Percentiles rank a stretch among this genome's conserved stretches.
These are phyloP conservation scores for Juglanconis oblonga DNA, from an alignment of 2,329 filamentous ascomycete genomes.

Conservation along the genomic window DNA sequence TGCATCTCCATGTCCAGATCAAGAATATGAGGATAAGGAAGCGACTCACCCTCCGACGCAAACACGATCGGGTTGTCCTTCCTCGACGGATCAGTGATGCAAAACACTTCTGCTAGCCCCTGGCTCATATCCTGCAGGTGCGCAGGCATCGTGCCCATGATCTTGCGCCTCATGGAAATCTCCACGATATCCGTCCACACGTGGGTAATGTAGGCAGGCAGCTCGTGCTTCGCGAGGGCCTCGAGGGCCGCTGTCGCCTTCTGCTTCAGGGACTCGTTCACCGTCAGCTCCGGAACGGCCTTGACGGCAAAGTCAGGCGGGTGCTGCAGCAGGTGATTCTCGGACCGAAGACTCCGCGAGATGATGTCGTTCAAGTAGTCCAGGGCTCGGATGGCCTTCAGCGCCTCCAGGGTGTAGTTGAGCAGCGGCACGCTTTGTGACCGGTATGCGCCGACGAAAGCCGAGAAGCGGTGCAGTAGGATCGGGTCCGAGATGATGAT, in stretches of 20 bases:
- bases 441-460: constrained; percentile 59
- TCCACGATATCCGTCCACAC: constrained; percentile 69
- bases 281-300: constrained; percentile 44
- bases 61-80: constrained; percentile 75
- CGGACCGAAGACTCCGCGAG: constrained; percentile 55
- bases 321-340: constrained; percentile 30
- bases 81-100: constrained; percentile 70
- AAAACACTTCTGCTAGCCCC: constrained; percentile 74
- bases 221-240: constrained; percentile 61
- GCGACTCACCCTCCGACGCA: constrained; percentile 62
- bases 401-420: constrained; percentile 68
- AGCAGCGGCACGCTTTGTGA: constrained; percentile 63
- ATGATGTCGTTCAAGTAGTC: constrained; percentile 68
- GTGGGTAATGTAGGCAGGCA: constrained; percentile 70
- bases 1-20: too few species aligned
- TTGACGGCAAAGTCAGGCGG: constrained; percentile 48
- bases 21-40: too few species aligned
- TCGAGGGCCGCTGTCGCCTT: constrained; percentile 66
- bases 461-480: constrained; percentile 54
- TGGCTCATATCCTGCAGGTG: constrained; percentile 68
- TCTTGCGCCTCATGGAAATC: constrained; percentile 62
- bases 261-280: constrained; percentile 57
- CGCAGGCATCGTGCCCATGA: constrained; percentile 64
- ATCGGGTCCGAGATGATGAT: constrained; percentile 22
- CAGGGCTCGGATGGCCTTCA: constrained; percentile 70